Evolutionary conservation across 225 moss, liverwort and hornwort species (phyloP).

Genomic region (Takakia lepidozioides): DNA sequence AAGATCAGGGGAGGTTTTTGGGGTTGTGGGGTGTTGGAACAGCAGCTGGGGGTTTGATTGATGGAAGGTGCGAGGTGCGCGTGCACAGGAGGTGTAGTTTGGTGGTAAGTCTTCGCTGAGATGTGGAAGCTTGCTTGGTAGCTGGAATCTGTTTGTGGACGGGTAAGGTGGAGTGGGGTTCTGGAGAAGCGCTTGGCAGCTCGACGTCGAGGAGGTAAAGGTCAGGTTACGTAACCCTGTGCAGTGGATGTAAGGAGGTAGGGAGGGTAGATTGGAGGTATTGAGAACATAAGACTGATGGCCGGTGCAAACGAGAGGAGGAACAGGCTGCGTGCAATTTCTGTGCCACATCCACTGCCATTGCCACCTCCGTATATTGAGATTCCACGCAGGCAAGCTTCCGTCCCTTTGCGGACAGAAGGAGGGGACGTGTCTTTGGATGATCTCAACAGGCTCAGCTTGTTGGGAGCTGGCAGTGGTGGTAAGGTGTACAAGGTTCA

Average conservation of each 20-base stretch:
- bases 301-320: constrained; percentile 60
- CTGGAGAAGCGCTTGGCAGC: no score
- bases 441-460: constrained; percentile 57
- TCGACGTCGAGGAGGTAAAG: no score
- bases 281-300: constrained; percentile 16
- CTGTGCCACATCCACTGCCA: constrained; percentile 72
- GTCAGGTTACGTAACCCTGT: no score
- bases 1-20: no score
- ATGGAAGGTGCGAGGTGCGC: no score
- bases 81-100: no score
- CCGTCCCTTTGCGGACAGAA: constrained; percentile 21
- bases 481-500: constrained; percentile 91
- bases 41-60: no score
- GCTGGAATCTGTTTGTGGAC: no score
- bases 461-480: constrained; percentile 79
- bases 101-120: no score
- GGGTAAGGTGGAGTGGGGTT: no score
- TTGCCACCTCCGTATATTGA: constrained; percentile 54
- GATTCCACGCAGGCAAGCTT: constrained; percentile 18
- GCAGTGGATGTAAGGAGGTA: not conserved
- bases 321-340: constrained; percentile 49
- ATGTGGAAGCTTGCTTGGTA: no score
- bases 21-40: no score
- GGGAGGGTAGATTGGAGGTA: not conserved
- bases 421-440: constrained; percentile 52